Base-by-base conservation (phyloP, 108 stramenopile species). In the Cyclotella distinguenda region DNA sequence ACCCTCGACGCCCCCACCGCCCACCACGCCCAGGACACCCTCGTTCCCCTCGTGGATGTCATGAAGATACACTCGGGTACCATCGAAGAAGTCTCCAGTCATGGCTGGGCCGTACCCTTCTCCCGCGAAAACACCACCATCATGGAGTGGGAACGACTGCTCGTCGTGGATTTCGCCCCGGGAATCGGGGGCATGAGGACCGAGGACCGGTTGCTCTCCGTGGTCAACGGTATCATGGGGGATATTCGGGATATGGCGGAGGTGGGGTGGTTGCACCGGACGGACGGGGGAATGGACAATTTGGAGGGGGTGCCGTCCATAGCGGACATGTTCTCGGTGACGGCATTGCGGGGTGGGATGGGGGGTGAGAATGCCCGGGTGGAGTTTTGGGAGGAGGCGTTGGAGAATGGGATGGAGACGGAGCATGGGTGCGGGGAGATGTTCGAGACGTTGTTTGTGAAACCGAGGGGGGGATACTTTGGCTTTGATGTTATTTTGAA, bases 191-290 rank as follows among this genome's bases (percentile, higher is more conserved):
- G 77, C 15, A 68, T 77, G 75, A 67, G 64, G 61, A 66, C 66
- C 50, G 77, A 78, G 27, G 18, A 58, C 16, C 40, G 68, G 28
- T 40, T 72, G 33, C 33, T 73, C 13, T 31, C 49, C 11, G 66
- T 78, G 8, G 77, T 73, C 34, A 73, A 73, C 44, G 33, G n/a
- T 11, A 78, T 78, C 25, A 73, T 67, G 66, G 55, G 59, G 38
- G 77, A 78, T 61, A 73, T 78, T 12, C 71, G 73, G 54, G 77
- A 73, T 38, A 72, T 78, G 71, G 77, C 59, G 3, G 75, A 77
- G 60, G 67, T 77, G 27, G 75, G 75, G 16, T 68, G 66, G 66
- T 36, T 64, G 8, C 30, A 38, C 23, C 22, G 33, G 0, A 25
- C 59, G 39, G 45, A 58, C 10, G 48, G 39, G 9, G 48, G 44